phyloP scores from a whole-genome alignment of 2,329 filamentous ascomycete species.

The Emericellopsis cladophorae region DNA sequence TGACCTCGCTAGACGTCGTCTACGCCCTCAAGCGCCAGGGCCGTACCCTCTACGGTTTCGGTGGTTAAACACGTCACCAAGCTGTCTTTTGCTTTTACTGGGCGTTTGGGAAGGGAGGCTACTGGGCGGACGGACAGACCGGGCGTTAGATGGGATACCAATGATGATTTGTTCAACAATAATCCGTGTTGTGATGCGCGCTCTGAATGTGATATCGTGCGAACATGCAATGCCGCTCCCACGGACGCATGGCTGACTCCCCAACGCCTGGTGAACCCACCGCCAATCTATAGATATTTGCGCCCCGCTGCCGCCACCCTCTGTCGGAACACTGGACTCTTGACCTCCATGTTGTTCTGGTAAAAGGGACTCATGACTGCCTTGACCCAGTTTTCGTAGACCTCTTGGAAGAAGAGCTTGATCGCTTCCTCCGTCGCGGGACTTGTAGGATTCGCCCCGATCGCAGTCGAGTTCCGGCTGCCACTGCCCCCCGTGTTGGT shows the following conservation, averaged over 20 bases:
- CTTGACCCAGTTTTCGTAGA: conserved; percentile 96
- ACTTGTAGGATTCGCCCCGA: conserved; percentile 73
- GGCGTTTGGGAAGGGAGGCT: conserved; percentile 1
- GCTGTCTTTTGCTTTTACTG: conserved; percentile 3
- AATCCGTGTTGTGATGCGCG: no score
- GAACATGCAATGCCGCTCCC: not conserved
- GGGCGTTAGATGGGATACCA: no score
- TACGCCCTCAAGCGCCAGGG: conserved; percentile 58
- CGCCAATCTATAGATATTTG: conserved; percentile 61
- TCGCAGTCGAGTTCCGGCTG: conserved; percentile 45
- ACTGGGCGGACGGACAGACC: no score
- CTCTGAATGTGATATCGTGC: not conserved
- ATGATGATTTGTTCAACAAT: not conserved
- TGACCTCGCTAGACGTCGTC: conserved; percentile 57
- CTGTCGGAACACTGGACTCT: conserved; percentile 72
- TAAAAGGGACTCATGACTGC: conserved; percentile 97
- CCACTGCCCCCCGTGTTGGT: conserved; percentile 25
- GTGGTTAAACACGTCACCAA: conserved; percentile 49
- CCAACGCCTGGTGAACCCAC: not conserved
- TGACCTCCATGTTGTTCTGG: conserved; percentile 69
- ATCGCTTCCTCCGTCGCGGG: conserved; percentile 93
- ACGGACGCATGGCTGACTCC: not conserved
- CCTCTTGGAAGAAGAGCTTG: conserved; percentile 85
- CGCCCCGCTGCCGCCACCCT: conserved; percentile 78
- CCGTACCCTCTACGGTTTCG: conserved; percentile 78